These are phyloP conservation scores for Thamnidium elegans DNA, from an alignment of 192 early-diverging fungal species.

Conservation along the genomic window DNA sequence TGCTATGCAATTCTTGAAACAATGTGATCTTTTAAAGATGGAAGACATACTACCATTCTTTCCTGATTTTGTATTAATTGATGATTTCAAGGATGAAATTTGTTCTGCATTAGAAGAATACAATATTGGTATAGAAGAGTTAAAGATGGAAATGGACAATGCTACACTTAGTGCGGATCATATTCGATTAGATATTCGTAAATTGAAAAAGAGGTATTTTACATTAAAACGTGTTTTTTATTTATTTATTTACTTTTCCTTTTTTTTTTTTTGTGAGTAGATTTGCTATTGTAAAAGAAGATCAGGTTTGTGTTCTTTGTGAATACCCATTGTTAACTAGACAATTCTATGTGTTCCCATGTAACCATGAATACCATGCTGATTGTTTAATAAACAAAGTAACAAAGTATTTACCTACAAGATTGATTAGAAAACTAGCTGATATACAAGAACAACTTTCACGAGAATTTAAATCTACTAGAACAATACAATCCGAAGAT, in stretches of 20 bases:
- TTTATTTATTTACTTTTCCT: background rate
- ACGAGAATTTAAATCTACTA: constrained; percentile 32
- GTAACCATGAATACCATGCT: constrained; percentile 90
- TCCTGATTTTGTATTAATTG: constrained; percentile 94
- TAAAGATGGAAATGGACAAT: constrained; percentile 94
- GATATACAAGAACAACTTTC: constrained; percentile 62
- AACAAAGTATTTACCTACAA: constrained; percentile 45
- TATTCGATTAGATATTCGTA: constrained; percentile 86
- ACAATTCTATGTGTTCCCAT: constrained; percentile 96
- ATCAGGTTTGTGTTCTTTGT: constrained; percentile 78
- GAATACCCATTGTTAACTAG: constrained; percentile 73
- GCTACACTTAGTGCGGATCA: constrained; percentile 85
- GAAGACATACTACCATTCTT: constrained; percentile 97
- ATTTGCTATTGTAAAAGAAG: constrained; percentile 61
- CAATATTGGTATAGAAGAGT: constrained; percentile 80
- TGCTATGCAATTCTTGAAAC: constrained; percentile 79
- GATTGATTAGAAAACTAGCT: constrained; percentile 47
- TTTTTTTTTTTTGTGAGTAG: constrained; percentile 19
- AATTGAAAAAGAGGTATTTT: constrained; percentile 73
- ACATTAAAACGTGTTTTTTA: background rate
- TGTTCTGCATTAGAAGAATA: constrained; percentile 88
- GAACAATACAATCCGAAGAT: constrained; percentile 31
- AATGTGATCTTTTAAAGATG: constrained; percentile 82
- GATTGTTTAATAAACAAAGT: constrained; percentile 84
- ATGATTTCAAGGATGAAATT: constrained; percentile 96